phyloP scores from a whole-genome alignment of 2,329 filamentous ascomycete genomes.

The Sporothrix luriei region DNA sequence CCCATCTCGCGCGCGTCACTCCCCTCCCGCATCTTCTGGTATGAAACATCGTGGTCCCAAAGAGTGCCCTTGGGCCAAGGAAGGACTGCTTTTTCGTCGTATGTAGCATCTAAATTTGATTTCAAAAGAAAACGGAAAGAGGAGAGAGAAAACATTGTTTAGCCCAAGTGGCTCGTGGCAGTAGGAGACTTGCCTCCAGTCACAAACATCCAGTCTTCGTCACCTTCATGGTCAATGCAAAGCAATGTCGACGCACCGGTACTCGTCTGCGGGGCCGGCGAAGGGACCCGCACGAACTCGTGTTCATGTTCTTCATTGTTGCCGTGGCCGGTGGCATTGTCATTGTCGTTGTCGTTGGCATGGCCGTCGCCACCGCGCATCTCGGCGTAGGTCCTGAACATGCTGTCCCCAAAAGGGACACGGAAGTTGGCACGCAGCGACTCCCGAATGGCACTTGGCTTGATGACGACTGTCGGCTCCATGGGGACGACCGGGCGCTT shows the following conservation, averaged over 20 bases:
- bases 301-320: neutral
- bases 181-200: neutral
- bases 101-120: neutral
- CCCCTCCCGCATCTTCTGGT: slow-evolving; percentile 1
- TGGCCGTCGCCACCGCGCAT: no score
- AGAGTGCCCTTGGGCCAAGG: slow-evolving; percentile 20
- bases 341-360: no score
- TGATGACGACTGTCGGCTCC: no score
- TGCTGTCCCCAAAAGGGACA: no score
- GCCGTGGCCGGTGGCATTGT: neutral
- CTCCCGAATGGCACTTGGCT: no score
- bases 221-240: neutral
- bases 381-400: no score
- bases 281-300: neutral
- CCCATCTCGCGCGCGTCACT: neutral
- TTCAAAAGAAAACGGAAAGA: neutral
- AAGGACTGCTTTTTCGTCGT: neutral
- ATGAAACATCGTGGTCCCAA: neutral
- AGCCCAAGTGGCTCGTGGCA: neutral
- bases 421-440: no score
- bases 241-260: neutral
- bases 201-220: neutral
- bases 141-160: neutral
- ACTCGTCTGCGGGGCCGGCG: neutral
- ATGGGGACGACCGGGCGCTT: no score